phyloP scores from a whole-genome alignment of 2,329 filamentous ascomycete genomes.

The Volutella citrinella region DNA sequence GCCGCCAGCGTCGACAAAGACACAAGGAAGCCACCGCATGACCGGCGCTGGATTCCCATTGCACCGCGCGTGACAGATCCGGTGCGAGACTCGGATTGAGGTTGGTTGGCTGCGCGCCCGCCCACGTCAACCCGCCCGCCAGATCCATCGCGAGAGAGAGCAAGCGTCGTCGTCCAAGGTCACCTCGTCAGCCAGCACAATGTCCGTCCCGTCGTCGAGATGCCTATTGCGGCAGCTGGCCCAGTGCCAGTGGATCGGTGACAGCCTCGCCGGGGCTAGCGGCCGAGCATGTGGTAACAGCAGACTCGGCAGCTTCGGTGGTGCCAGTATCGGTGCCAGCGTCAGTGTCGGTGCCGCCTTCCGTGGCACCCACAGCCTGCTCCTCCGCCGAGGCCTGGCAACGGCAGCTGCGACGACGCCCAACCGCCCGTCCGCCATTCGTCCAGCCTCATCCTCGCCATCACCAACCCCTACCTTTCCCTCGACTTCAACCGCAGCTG shows the following conservation, averaged over 20 bases:
- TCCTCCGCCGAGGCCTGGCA: no score
- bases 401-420: not conserved
- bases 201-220: constrained; percentile 19
- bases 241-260: constrained; percentile 22
- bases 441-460: no score
- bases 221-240: constrained; percentile 27
- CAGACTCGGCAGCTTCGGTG: constrained; percentile 15
- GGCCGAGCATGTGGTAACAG: no score
- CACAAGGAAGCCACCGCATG: constrained; percentile 12
- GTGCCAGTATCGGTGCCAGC: constrained; percentile 4
- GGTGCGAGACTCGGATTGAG: no score
- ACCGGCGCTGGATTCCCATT: no score
- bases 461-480: constrained; percentile 3
- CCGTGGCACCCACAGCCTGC: not conserved
- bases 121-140: no score
- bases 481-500: not conserved
- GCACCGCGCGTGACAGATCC: no score
- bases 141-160: no score
- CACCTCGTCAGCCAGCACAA: constrained; percentile 13
- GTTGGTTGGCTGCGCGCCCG: no score
- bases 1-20: constrained; percentile 9
- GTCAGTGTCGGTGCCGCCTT: constrained; percentile 1
- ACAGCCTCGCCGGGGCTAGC: constrained; percentile 19
- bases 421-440: no score
- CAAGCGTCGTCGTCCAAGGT: constrained; percentile 11